Evolutionary conservation across 208 protist species (phyloP).

Genomic region (Trypanosoma conorhini): DNA sequence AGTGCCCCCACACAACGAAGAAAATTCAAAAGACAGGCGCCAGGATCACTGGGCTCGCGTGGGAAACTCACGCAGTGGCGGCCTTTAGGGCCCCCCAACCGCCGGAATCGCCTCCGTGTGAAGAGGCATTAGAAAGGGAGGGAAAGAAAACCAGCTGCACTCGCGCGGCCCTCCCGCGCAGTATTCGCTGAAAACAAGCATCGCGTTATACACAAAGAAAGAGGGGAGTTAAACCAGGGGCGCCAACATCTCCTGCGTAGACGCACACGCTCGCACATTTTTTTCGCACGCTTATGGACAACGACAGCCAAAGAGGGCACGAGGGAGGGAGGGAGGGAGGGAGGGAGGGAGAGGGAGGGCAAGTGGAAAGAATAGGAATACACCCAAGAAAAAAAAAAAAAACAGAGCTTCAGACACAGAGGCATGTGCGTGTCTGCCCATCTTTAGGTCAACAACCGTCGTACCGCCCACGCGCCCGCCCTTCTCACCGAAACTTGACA

Average conservation of each 20-base stretch:
- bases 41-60: not conserved
- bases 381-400: slow-evolving; percentile 1
- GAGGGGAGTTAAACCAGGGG: not conserved
- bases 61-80: not conserved
- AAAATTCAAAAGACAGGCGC: slow-evolving; percentile 3
- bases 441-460: slow-evolving; percentile 7
- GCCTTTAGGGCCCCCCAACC: not conserved
- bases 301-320: not conserved
- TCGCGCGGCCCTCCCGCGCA: not conserved
- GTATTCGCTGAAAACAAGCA: slow-evolving; percentile 1
- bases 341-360: too few relatives aligned
- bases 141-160: not conserved
- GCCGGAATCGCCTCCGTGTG: not conserved
- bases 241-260: too few relatives aligned
- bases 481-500: too few relatives aligned
- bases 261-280: not conserved
- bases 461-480: not conserved
- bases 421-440: not conserved
- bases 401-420: slow-evolving; percentile 1
- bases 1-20: not conserved
- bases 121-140: not conserved
- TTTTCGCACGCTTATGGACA: not conserved
- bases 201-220: slow-evolving; percentile 7
- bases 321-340: not conserved
- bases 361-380: too few relatives aligned